phyloP scores from a whole-genome alignment of 164 flowering plant genomes.

The Litsea cubeba region DNA sequence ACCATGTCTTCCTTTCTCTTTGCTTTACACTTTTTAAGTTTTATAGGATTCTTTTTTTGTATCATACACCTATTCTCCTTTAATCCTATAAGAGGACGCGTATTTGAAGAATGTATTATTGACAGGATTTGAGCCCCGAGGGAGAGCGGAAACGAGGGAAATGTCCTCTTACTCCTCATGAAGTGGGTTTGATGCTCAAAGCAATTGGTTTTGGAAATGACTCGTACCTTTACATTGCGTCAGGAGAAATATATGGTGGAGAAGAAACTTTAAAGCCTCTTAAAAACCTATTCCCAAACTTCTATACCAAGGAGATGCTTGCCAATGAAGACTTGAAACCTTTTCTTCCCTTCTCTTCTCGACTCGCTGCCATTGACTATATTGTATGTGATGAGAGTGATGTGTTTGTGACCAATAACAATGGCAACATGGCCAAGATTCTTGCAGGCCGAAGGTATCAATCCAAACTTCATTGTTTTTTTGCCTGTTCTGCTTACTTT shows the following conservation, averaged over 20 bases:
- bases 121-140: slow-evolving; percentile 32
- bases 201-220: slow-evolving; percentile 83
- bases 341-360: slow-evolving; percentile 72
- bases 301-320: slow-evolving; percentile 84
- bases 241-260: slow-evolving; percentile 98
- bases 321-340: slow-evolving; percentile 61
- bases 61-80: too few relatives aligned
- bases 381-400: slow-evolving; percentile 90
- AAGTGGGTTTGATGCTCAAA: slow-evolving; percentile 87
- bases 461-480: neutral
- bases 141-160: slow-evolving; percentile 78
- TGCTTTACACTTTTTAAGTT: too few relatives aligned
- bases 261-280: slow-evolving; percentile 80
- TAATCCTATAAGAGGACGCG: too few relatives aligned
- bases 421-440: slow-evolving; percentile 98
- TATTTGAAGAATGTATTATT: too few relatives aligned
- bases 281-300: slow-evolving; percentile 80
- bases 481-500: too few relatives aligned
- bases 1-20: too few relatives aligned
- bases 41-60: too few relatives aligned
- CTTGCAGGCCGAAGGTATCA: slow-evolving; percentile 89
- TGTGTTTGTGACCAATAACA: slow-evolving; percentile 89
- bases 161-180: slow-evolving; percentile 93
- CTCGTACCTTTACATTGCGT: slow-evolving; percentile 82
- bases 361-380: slow-evolving; percentile 94